These are phyloP conservation scores for Epichloe hybrida DNA, from an alignment of 2,329 filamentous ascomycete species.

Conservation along the genomic window DNA sequence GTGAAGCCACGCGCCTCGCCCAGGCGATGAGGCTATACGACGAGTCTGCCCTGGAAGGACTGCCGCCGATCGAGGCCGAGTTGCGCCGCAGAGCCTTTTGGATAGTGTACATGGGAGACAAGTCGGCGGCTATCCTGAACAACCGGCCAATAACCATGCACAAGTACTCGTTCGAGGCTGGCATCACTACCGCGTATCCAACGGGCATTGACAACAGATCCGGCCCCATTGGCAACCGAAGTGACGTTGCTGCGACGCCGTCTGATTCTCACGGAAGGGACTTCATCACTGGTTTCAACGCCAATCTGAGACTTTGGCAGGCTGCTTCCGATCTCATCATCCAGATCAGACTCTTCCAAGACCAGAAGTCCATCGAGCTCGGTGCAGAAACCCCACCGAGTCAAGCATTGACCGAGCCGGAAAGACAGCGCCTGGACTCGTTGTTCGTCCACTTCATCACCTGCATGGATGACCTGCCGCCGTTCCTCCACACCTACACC, in stretches of 20 bases:
- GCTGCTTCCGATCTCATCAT: conserved; percentile 25
- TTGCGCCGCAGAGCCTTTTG: conserved; percentile 23
- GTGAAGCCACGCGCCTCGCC: conserved; percentile 27
- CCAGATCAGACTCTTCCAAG: conserved; percentile 20
- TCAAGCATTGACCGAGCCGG: conserved; percentile 10
- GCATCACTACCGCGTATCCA: conserved; percentile 24
- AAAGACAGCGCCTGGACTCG: conserved; percentile 19
- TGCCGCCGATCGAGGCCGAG: conserved; percentile 25
- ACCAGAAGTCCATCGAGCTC: conserved; percentile 10
- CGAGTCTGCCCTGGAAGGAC: conserved; percentile 21
- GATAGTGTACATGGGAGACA: conserved; percentile 27
- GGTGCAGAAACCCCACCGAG: neutral
- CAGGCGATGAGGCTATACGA: conserved; percentile 30
- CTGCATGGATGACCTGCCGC: conserved; percentile 25
- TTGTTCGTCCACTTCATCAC: conserved; percentile 27
- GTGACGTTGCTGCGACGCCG: conserved; percentile 3
- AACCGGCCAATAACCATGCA: conserved; percentile 30
- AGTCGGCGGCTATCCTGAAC: conserved; percentile 26
- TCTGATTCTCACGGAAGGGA: conserved; percentile 11
- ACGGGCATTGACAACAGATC: conserved; percentile 18
- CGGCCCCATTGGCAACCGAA: conserved; percentile 3
- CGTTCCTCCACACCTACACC: conserved; percentile 20
- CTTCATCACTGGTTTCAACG: conserved; percentile 27
- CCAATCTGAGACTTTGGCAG: conserved; percentile 27
- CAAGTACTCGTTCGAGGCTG: conserved; percentile 26